Evolutionary conservation across 495 filamentous ascomycete genomes (phyloP), one percentile per base, ranked within the genome.

Genomic region (Podospora anserina): DNA sequence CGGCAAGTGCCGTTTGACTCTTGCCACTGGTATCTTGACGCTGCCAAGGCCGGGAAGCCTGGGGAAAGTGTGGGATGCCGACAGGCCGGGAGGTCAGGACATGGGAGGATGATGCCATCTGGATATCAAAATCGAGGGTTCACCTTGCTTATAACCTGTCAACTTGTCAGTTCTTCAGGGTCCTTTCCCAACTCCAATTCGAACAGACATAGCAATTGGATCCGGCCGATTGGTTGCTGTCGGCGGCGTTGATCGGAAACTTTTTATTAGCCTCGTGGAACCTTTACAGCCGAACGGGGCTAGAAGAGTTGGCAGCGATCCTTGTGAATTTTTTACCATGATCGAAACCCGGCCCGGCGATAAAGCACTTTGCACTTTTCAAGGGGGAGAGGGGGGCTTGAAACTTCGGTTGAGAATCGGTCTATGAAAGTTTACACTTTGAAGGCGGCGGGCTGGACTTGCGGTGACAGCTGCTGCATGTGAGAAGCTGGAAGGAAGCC

Each of bases 211-310:
- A 27, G 44, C 65, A 74, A 71, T 68, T 67, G 63, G 32, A 55
- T 13, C 1, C 1, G 27, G 30, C 49, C 65, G 64, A 76, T 71
- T 74, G 69, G 74, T 61, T 62, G 67, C 6, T 7, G 23, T 23
- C n/a, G 2, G 16, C 26, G 16, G 28, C 26, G 34, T 6, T 53
- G 20, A 11, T 67, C 70, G 66, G 68, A 71, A 57, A 68, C 69
- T 76, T 73, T 73, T 72, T 73, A 32, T 44, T 65, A 58, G 66
- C 64, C 66, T 71, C 69, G 69, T 75, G 72, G 73, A 66, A 72
- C 72, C 65, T 53, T 63, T 75, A 73, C 69, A 75, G 69, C 72
- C 72, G 75, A 74, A 70, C 74, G 69, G 66, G 63, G 69, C 71
- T 67, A 27, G 68, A 64, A 63, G 65, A 63, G 60, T 60, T 60